Base-by-base conservation (phyloP, 345 rosid species). In the Eucalyptus tenuipes region DNA sequence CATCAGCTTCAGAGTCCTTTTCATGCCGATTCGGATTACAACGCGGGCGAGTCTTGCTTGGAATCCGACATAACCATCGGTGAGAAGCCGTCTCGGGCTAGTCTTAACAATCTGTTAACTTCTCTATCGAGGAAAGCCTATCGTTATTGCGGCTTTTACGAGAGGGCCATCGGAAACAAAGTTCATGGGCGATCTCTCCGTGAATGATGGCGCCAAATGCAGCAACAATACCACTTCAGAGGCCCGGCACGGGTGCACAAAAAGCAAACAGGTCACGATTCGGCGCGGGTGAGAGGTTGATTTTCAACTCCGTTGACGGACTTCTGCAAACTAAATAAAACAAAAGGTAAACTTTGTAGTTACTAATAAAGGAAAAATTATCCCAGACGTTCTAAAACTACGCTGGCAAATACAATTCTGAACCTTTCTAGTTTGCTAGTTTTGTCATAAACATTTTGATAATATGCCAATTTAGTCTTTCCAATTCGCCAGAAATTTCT, bases 401-500 rank as follows among this genome's bases (percentile, higher is more conserved):
- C 1, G 25, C 1, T 53, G 1, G 25, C 10, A 1, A 53, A 53
- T 53, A 53, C 1, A 53, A 53, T 53, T 53, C 10, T 53, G 0
- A 53, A 53, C 57, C 22, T 52, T 52, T 52, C 10, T 52, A 52
- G 22, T 52, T 17, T 52, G 10, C 10, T 20, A 52, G 20, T 52
- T 52, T 52, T 17, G 57, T 52, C 5, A 20, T 1, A 52, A 52
- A 52, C 10, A 0, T 18, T 52, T 52, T 17, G 57, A 20, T 52
- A 0, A 52, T 52, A 17, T 52, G 1, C 10, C 25, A 52, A 52
- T 52, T 52, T 20, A 1, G 57, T 52, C 57, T 17, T 52, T 52
- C 0, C 57, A 20, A 52, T 17, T 18, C 4, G 4, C 0, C 24
- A 1, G 1, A 52, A 52, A 20, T 52, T 52, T 20, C 0, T 20